Evolutionary conservation across 352 stramenopile genomes (phyloP).

Genomic region (Globisporangium splendens): DNA sequence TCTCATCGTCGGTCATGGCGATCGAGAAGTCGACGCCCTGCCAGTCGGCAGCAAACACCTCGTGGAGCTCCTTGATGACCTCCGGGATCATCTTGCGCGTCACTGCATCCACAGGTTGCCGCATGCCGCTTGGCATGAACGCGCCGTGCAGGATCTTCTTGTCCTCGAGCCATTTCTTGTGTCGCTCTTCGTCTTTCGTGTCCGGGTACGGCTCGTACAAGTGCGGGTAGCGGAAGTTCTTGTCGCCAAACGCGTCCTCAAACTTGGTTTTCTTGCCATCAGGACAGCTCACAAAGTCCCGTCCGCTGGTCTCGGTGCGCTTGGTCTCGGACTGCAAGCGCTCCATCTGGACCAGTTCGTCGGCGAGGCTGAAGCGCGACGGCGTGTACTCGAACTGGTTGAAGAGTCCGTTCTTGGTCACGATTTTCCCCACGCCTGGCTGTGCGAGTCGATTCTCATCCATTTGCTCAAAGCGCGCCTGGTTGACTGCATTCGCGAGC

Average conservation of each 20-base stretch:
- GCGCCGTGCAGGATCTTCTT: conserved; percentile 71
- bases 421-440: conserved; percentile 34
- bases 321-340: conserved; percentile 64
- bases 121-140: conserved; percentile 60
- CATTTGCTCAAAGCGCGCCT: conserved; percentile 70
- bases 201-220: conserved; percentile 67
- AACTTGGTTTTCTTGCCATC: conserved; percentile 58
- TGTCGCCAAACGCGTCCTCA: conserved; percentile 66
- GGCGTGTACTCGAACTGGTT: conserved; percentile 76
- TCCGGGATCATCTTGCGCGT: conserved; percentile 69
- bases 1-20: conserved; percentile 52
- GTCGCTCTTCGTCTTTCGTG: conserved; percentile 43
- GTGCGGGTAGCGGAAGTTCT: conserved; percentile 59
- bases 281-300: conserved; percentile 58
- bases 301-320: conserved; percentile 62
- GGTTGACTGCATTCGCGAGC: conserved; percentile 54
- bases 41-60: conserved; percentile 61
- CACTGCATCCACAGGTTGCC: conserved; percentile 47
- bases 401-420: conserved; percentile 70
- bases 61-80: conserved; percentile 67
- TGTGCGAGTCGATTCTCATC: conserved; percentile 64
- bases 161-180: conserved; percentile 57
- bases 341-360: conserved; percentile 67
- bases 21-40: conserved; percentile 50
- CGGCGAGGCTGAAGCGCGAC: conserved; percentile 58